Percentiles rank a stretch among this genome's conserved stretches.
Evolutionary conservation across 768 basidiomycete species (phyloP).

Genomic region (Russula olivacea): DNA sequence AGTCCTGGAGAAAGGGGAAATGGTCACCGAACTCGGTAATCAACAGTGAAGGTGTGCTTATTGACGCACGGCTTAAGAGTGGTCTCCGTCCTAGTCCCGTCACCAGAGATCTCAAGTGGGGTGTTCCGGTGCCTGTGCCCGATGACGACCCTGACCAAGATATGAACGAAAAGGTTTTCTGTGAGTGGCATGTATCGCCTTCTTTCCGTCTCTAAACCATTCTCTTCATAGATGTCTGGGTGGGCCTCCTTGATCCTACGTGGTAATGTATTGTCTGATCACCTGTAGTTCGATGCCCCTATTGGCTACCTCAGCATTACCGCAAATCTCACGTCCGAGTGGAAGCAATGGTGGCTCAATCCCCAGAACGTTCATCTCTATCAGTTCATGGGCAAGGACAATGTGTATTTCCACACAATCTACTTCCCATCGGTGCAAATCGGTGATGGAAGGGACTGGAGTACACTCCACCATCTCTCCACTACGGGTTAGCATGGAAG

Average conservation of each 20-base stretch:
- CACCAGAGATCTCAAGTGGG: conserved; percentile 94
- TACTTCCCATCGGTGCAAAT: conserved; percentile 89
- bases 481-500: conserved; percentile 68
- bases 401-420: conserved; percentile 96
- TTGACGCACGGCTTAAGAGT: conserved; percentile 80
- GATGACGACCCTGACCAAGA: conserved; percentile 71
- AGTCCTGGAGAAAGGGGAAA: conserved; percentile 71
- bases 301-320: conserved; percentile 98
- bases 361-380: conserved; percentile 83
- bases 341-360: conserved; percentile 97
- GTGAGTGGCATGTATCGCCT: conserved; percentile 44
- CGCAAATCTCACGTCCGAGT: conserved; percentile 87
- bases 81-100: conserved; percentile 87
- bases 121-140: conserved; percentile 79
- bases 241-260: conserved; percentile 37
- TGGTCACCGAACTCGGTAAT: conserved; percentile 94
- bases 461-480: conserved; percentile 87
- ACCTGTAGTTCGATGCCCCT: conserved; percentile 81
- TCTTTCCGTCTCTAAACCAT: neutral
- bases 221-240: conserved; percentile 76
- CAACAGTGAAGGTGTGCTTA: conserved; percentile 78
- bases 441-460: conserved; percentile 90
- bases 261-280: neutral
- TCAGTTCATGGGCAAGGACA: conserved; percentile 99
- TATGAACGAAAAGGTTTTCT: conserved; percentile 93